phyloP scores from a whole-genome alignment of 1,139 yeast species.

The Pichia kudriavzevii region DNA sequence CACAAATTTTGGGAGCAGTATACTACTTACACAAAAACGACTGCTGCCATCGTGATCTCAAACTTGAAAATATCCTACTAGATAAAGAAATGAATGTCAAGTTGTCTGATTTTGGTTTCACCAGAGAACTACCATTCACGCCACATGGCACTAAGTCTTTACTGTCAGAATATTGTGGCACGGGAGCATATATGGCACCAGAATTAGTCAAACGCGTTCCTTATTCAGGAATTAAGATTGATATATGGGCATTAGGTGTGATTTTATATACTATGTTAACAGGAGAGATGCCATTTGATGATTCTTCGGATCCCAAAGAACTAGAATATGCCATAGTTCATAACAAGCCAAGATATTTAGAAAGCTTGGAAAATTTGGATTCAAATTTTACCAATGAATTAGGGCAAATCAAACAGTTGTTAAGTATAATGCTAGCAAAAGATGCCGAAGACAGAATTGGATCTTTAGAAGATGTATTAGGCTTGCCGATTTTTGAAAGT shows the following conservation, averaged over 20 bases:
- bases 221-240: slow-evolving; percentile 78
- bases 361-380: slow-evolving; percentile 23
- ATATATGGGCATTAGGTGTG: slow-evolving; percentile 89
- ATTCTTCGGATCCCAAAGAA: slow-evolving; percentile 62
- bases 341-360: slow-evolving; percentile 52
- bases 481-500: slow-evolving; percentile 52
- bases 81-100: slow-evolving; percentile 67
- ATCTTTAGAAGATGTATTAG: slow-evolving; percentile 49
- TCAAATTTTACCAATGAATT: slow-evolving; percentile 1
- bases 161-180: slow-evolving; percentile 85
- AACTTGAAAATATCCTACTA: slow-evolving; percentile 74
- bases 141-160: slow-evolving; percentile 23
- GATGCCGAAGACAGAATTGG: slow-evolving; percentile 59
- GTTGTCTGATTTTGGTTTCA: slow-evolving; percentile 89
- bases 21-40: slow-evolving; percentile 76
- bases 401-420: slow-evolving; percentile 12
- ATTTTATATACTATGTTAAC: slow-evolving; percentile 83
- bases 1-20: slow-evolving; percentile 77
- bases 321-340: slow-evolving; percentile 56
- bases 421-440: slow-evolving; percentile 53
- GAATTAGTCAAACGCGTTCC: slow-evolving; percentile 63
- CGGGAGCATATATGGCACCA: slow-evolving; percentile 96
- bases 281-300: slow-evolving; percentile 90
- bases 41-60: slow-evolving; percentile 85
- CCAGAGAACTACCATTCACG: slow-evolving; percentile 52